Evolutionary conservation across 805 yeast species (phyloP).

Genomic region (Wickerhamomyces kurtzmanii): DNA sequence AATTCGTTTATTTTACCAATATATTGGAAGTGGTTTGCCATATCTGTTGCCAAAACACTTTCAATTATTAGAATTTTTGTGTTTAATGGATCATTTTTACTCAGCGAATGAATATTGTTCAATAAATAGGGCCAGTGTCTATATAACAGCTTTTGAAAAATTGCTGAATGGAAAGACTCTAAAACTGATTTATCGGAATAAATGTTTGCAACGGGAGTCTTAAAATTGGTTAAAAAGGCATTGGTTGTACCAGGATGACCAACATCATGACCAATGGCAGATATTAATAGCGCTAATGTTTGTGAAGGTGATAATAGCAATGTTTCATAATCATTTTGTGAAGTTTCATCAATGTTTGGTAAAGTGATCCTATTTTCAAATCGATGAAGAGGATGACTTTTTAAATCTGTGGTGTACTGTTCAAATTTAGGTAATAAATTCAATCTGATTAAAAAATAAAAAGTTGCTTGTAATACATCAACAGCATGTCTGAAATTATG

Average conservation of each 20-base stretch:
- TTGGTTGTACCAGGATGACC: constrained; percentile 97
- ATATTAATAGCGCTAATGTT: constrained; percentile 52
- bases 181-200: constrained; percentile 63
- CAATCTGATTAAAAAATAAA: constrained; percentile 40
- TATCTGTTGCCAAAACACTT: constrained; percentile 75
- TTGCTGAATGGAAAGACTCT: constrained; percentile 72
- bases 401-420: constrained; percentile 9
- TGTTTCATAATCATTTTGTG: constrained; percentile 5
- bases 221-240: constrained; percentile 46
- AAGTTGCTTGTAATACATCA: constrained; percentile 89
- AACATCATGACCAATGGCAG: constrained; percentile 91
- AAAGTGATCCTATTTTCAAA: background rate
- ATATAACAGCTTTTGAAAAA: constrained; percentile 41
- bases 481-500: constrained; percentile 95
- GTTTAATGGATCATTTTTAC: constrained; percentile 9
- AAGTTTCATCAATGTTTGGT: constrained; percentile 2
- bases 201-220: constrained; percentile 52
- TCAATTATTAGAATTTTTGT: constrained; percentile 21
- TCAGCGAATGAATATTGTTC: constrained; percentile 7
- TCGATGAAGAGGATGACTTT: constrained; percentile 8
- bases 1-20: constrained; percentile 39
- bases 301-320: constrained; percentile 26
- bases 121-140: constrained; percentile 41
- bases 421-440: constrained; percentile 13
- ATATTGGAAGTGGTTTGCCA: constrained; percentile 80